Evolutionary conservation across 768 basidiomycete genomes (phyloP), one percentile per base, ranked within the genome.

Genomic region (Strobilomyces echinocephalus): DNA sequence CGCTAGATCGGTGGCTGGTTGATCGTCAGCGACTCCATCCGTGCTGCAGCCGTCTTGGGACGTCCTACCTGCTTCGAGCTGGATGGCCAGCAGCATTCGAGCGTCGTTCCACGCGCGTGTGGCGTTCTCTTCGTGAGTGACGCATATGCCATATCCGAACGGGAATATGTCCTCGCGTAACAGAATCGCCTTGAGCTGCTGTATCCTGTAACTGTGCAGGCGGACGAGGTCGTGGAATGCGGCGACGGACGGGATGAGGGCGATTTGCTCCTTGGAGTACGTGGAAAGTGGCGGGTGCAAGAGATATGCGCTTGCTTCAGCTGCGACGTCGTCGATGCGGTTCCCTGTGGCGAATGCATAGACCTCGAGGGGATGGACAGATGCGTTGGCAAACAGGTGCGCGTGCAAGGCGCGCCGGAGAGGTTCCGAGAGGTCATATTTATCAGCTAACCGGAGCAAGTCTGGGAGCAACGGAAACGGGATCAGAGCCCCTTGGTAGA

Each of bases 131-230:
- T 67, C 68, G 66, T 88, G 86, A 38, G 67, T 63, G n/a, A 69
- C 40, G 64, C 87, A 89, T 54, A 69, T 68, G 4, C 87, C 84
- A 53, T 88, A 88, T 20, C 85, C 84, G 66, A 85, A 82, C 18
- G 87, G 87, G 61, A 88, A 89, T 42, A 88, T 74, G 33, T 83
- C 79, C 61, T 87, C 84, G 20, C 70, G 73, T 36, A 81, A 63
- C 16, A 87, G 63, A 7, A 82, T 68, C 26, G 75, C 73, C 43
- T 77, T 76, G 45, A 88, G 65, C 24, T 73, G 71, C 62, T 77
- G 74, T 33, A 81, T 74, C 47, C 87, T 79, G 53, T 76, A 68
- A 49, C 76, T 74, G 56, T 88, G 87, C 52, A 89, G 69, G 28
- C 73, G 76, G 42, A 82, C 73, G 26, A 89, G 71, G 55, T 78